Percentiles rank a stretch among this genome's conserved stretches.
Evolutionary conservation across 1,284 basidiomycete genomes (phyloP).

Genomic region (Tylopilus sp.): DNA sequence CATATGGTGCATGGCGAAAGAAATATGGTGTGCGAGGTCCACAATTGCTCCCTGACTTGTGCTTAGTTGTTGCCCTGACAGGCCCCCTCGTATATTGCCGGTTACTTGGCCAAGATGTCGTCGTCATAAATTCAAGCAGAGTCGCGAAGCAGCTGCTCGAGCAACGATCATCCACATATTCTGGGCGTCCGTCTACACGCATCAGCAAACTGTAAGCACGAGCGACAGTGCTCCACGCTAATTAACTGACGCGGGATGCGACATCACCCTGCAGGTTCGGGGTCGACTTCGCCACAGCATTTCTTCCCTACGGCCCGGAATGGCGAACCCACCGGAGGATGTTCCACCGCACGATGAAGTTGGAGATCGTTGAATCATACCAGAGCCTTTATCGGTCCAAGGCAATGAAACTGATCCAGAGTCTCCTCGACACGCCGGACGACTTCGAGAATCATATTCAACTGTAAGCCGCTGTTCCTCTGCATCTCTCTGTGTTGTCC

Average conservation of each 20-base stretch:
- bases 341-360: constrained; percentile 30
- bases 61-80: constrained; percentile 6
- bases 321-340: constrained; percentile 31
- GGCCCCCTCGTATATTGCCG: constrained; percentile 29
- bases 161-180: constrained; percentile 30
- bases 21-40: constrained; percentile 24
- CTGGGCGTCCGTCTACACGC: constrained; percentile 26
- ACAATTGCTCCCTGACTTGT: background rate
- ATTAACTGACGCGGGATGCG: background rate
- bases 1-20: constrained; percentile 26
- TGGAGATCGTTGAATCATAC: constrained; percentile 18
- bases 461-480: constrained; percentile 15
- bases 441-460: constrained; percentile 24
- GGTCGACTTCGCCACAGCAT: constrained; percentile 32
- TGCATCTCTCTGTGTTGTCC: background rate
- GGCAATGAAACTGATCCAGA: constrained; percentile 17
- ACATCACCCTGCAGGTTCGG: constrained; percentile 24
- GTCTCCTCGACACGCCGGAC: constrained; percentile 23
- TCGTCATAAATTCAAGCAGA: constrained; percentile 28
- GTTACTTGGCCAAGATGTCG: constrained; percentile 25
- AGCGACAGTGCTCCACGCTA: too few species aligned
- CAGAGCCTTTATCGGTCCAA: constrained; percentile 24
- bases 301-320: constrained; percentile 30
- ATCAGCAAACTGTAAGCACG: constrained; percentile 25
- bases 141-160: constrained; percentile 31